Percentiles rank a stretch among this genome's conserved stretches.
These are phyloP conservation scores for Geosmithia morbida DNA, from an alignment of 2,329 filamentous ascomycete species.

Conservation along the genomic window DNA sequence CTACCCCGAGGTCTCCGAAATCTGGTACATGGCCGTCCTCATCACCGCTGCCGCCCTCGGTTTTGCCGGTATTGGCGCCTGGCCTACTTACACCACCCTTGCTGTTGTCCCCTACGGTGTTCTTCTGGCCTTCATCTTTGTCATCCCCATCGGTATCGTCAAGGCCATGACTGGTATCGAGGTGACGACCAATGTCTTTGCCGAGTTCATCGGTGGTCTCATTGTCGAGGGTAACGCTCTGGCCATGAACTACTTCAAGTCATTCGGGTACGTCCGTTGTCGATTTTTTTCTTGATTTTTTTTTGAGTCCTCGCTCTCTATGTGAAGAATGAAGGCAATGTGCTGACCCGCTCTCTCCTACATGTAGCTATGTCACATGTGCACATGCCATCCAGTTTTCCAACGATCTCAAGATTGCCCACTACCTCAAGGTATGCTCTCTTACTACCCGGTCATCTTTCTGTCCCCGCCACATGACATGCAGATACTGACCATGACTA, in stretches of 20 bases:
- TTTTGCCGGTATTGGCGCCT: constrained; percentile 21
- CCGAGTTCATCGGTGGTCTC: constrained; percentile 27
- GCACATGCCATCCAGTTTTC: constrained; percentile 25
- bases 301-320: too few species aligned
- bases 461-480: background rate
- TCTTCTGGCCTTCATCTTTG: constrained; percentile 21
- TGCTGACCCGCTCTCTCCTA: background rate
- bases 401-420: constrained; percentile 34
- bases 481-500: constrained; percentile 6
- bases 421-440: constrained; percentile 26
- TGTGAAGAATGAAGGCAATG: background rate
- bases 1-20: constrained; percentile 20
- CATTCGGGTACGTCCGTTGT: constrained; percentile 21
- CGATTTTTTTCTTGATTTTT: constrained; percentile 26
- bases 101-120: constrained; percentile 26
- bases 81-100: constrained; percentile 24
- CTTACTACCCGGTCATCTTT: constrained; percentile 1
- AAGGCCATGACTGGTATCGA: constrained; percentile 29
- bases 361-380: constrained; percentile 18
- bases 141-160: constrained; percentile 26
- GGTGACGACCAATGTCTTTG: constrained; percentile 22
- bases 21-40: constrained; percentile 23
- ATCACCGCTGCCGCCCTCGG: constrained; percentile 18
- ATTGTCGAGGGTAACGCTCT: constrained; percentile 19
- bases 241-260: constrained; percentile 15